These are phyloP conservation scores for Backusella circina DNA, from an alignment of 192 early-diverging fungal species.

Conservation along the genomic window DNA sequence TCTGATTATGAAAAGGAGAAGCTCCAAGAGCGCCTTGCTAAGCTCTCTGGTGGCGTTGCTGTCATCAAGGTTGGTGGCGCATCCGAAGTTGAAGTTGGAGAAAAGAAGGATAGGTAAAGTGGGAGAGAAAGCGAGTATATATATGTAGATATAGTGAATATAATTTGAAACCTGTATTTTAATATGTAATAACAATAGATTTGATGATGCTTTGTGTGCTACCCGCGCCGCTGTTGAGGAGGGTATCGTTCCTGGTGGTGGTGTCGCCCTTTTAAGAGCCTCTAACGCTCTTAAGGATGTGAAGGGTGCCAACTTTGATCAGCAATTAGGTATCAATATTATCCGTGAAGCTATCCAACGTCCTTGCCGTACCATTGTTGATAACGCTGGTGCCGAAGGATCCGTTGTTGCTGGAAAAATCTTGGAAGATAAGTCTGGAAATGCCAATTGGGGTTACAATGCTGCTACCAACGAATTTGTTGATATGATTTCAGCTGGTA, in stretches of 20 bases:
- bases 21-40: constrained; percentile 97
- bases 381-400: constrained; percentile 97
- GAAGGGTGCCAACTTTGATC: constrained; percentile 97
- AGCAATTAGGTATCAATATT: constrained; percentile 96
- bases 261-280: constrained; percentile 93
- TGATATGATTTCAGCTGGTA: constrained; percentile 94
- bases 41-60: constrained; percentile 95
- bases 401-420: constrained; percentile 93
- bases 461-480: constrained; percentile 88
- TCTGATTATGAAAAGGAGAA: constrained; percentile 99
- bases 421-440: constrained; percentile 67
- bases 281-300: constrained; percentile 72
- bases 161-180: neutral
- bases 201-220: constrained; percentile 96
- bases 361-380: constrained; percentile 90
- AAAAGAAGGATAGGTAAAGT: constrained; percentile 93
- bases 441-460: constrained; percentile 93
- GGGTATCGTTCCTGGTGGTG: constrained; percentile 99
- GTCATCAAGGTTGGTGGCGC: constrained; percentile 97
- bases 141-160: neutral
- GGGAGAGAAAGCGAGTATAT: neutral
- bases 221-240: constrained; percentile 99
- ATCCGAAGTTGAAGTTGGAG: constrained; percentile 98
- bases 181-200: constrained; percentile 25
- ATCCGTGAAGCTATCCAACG: constrained; percentile 91